These are phyloP conservation scores for Vaccinium myrtillus DNA, from an alignment of 148 eudicot genomes.

Conservation along the genomic window DNA sequence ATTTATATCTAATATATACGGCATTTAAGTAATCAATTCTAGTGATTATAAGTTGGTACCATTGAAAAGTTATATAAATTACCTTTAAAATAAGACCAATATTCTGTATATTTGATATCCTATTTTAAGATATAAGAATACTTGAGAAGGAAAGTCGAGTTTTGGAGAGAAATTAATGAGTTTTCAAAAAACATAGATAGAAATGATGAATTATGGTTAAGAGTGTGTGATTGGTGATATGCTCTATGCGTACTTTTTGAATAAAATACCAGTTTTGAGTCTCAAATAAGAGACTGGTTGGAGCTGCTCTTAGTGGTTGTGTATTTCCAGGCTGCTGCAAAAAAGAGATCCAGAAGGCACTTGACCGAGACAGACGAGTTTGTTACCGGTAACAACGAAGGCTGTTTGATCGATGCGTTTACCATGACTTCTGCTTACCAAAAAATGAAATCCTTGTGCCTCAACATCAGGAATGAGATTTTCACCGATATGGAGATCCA, in stretches of 20 bases:
- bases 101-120: neutral
- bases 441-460: constrained; percentile 86
- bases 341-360: constrained; percentile 86
- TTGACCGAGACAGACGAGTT: constrained; percentile 86
- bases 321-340: constrained; percentile 74
- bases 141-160: neutral
- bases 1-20: neutral
- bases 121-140: neutral
- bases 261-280: neutral
- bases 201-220: neutral
- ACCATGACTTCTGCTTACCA: constrained; percentile 77
- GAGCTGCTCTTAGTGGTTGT: neutral
- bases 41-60: neutral
- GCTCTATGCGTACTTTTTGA: too few species aligned
- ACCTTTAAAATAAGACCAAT: neutral
- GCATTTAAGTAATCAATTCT: neutral
- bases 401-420: constrained; percentile 52
- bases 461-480: constrained; percentile 79
- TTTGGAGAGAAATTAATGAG: neutral
- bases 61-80: neutral
- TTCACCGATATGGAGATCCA: constrained; percentile 86
- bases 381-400: constrained; percentile 60
- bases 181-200: neutral
- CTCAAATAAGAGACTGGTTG: neutral
- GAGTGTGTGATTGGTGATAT: neutral